Conservation (phyloP, 352 stramenopile species). For the Phytophthora chlamydospora region DNA sequence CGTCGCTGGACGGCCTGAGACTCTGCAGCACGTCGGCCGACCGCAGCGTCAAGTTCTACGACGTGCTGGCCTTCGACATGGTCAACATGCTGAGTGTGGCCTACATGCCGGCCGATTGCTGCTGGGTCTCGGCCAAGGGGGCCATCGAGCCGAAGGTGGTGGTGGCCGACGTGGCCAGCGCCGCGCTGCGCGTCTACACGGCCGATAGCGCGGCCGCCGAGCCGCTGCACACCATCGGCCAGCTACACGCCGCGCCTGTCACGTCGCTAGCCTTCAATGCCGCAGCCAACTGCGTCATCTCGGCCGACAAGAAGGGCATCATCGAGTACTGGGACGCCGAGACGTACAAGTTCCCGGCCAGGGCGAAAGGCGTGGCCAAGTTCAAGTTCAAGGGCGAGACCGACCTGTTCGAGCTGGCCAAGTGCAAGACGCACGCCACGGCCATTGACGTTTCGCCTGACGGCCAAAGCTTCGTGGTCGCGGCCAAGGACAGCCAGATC, state of each 20-base stretch:
- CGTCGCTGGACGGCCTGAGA: conserved; percentile 85
- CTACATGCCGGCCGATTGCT: conserved; percentile 73
- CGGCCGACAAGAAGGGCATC: conserved; percentile 90
- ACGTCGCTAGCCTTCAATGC: conserved; percentile 90
- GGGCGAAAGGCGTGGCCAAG: conserved; percentile 30
- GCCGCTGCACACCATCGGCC: conserved; percentile 71
- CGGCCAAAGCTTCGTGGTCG: conserved; percentile 88
- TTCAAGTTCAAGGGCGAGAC: conserved; percentile 97
- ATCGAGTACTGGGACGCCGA: conserved; percentile 95
- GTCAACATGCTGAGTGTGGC: conserved; percentile 94
- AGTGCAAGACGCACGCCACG: conserved; percentile 88
- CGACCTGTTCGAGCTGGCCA: conserved; percentile 96
- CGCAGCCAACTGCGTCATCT: conserved; percentile 90
- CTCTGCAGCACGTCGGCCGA: conserved; percentile 91
- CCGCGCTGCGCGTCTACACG: conserved; percentile 88
- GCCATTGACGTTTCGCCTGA: conserved; percentile 73
- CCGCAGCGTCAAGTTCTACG: conserved; percentile 98
- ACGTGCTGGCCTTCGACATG: conserved; percentile 98
- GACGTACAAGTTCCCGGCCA: conserved; percentile 58
- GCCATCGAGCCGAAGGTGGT: conserved; percentile 74
- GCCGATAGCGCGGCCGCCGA: conserved; percentile 62
- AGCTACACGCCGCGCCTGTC: conserved; percentile 92
- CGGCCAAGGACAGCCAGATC: conserved; percentile 88
- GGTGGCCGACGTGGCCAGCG: conserved; percentile 67
- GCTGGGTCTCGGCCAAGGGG: conserved; percentile 73